These are phyloP conservation scores for Teunomyces panamensis DNA, from an alignment of 805 yeast genomes.

Conservation along the genomic window DNA sequence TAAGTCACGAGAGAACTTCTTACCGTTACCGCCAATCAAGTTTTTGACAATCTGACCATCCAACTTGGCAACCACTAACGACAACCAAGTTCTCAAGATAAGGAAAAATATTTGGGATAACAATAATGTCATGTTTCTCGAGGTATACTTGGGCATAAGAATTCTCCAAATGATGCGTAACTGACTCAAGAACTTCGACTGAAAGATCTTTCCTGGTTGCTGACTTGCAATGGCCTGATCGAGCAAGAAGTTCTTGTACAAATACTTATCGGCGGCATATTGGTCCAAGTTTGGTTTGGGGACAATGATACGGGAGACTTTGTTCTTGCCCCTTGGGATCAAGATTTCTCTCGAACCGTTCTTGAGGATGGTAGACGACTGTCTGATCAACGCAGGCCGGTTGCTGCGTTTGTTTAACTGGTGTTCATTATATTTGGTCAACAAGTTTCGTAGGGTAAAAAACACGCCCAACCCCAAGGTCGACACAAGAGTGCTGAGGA, in stretches of 20 bases:
- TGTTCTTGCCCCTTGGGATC: conserved; percentile 44
- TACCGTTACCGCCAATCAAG: conserved; percentile 76
- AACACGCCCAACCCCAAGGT: conserved; percentile 40
- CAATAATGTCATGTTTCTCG: conserved; percentile 64
- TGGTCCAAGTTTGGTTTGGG: conserved; percentile 47
- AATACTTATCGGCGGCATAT: conserved; percentile 54
- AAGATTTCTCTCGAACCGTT: conserved; percentile 47
- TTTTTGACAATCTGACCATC: conserved; percentile 93
- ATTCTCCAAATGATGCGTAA: conserved; percentile 74
- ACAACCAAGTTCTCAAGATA: conserved; percentile 80
- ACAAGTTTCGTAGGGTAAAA: conserved; percentile 27
- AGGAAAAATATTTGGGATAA: conserved; percentile 71
- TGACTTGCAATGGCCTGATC: conserved; percentile 25
- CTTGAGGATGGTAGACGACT: conserved; percentile 40
- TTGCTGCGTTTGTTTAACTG: conserved; percentile 20
- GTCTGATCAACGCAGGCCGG: conserved; percentile 39
- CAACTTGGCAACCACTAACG: conserved; percentile 77
- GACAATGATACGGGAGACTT: conserved; percentile 39
- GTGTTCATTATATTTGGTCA: conserved; percentile 30
- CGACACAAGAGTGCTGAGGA: conserved; percentile 37
- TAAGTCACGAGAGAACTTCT: conserved; percentile 71
- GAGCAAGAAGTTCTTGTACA: conserved; percentile 46
- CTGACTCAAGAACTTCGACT: conserved; percentile 70
- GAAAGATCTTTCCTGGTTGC: conserved; percentile 30
- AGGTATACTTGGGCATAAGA: conserved; percentile 69